Evolutionary conservation across 441 rosid species (phyloP).

Genomic region (Adansonia madagascariensis): DNA sequence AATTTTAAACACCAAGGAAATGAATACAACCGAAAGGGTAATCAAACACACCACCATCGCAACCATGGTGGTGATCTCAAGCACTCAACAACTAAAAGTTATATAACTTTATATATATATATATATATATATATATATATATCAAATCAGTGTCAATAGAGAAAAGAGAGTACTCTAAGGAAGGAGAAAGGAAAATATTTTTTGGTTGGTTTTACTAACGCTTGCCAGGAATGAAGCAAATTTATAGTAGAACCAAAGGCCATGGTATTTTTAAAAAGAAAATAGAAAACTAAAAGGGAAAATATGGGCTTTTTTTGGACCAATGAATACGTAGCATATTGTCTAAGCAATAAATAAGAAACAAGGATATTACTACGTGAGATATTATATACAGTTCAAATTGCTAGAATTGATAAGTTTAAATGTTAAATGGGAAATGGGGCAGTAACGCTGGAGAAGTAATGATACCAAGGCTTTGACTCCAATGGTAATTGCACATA

Average conservation of each 20-base stretch:
- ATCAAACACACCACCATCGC: conserved; percentile 36
- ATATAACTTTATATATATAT: background rate
- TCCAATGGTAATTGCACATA: background rate
- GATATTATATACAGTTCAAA: background rate
- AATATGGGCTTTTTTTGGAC: background rate
- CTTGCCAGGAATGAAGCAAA: background rate
- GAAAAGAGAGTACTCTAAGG: background rate
- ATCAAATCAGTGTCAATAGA: background rate
- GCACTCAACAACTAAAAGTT: background rate
- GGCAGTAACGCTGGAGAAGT: background rate
- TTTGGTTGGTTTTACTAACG: background rate
- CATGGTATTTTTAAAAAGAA: background rate
- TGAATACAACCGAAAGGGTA: conserved; percentile 37
- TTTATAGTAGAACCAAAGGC: conserved; percentile 11
- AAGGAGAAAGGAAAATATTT: background rate
- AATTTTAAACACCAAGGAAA: conserved; percentile 41
- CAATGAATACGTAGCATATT: background rate
- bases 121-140: background rate
- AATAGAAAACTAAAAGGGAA: background rate
- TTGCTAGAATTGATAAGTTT: background rate
- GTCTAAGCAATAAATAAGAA: background rate
- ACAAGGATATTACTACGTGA: background rate
- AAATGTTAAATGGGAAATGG: background rate
- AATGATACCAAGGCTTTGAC: background rate
- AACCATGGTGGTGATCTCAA: conserved; percentile 28